Base-by-base conservation (phyloP, 306 rosid species). In the Crataegus laevigata region DNA sequence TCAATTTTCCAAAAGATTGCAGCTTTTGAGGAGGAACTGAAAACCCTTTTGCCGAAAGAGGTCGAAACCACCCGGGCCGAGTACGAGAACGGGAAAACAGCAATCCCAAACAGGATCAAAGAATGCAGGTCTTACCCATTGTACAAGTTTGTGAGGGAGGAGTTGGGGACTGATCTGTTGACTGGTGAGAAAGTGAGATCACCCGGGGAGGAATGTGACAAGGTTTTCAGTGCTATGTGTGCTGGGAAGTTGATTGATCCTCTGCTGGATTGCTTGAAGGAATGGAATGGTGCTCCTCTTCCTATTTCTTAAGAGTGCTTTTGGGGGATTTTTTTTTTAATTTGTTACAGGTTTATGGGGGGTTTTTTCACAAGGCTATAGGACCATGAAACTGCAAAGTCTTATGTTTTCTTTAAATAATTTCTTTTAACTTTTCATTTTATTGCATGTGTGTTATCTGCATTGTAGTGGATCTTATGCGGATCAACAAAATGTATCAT, bases 231-330 rank as follows among this genome's bases (percentile, higher is more conserved):
- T 1, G 98, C 97, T 38, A 78, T 94, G 68, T 85, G 88, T 72
- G 83, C 74, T 54, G 97, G 98, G 0, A 90, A 76, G 80, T 65
- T 94, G 72, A 88, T 91, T 73, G 93, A 94, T 47, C 96, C 98
- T 2, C 47, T 91, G 80, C 72, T 94, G 40, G 96, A 87, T 0
- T 94, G 98, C 66, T 73, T 94, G 58, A 85, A 88, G 76, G 91
- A 84, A 26, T 94, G 98, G 98, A 94, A 94, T 79, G 97, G 98
- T 71, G 89, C 88, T 82, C 97, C 98, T 55, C 83, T 94, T 3
- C 98, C 98, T 10, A 86, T 94, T 82, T 79, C 69, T 89, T 82
- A 40, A 66, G 42, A 19, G 13, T 22, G 40, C 28, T 42, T 36
- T 54, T 17, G 55, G 36, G 24, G 24, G 42, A 28, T 14, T 7